phyloP scores from a whole-genome alignment of 257 asterid genomes.

The Solanum etuberosum region DNA sequence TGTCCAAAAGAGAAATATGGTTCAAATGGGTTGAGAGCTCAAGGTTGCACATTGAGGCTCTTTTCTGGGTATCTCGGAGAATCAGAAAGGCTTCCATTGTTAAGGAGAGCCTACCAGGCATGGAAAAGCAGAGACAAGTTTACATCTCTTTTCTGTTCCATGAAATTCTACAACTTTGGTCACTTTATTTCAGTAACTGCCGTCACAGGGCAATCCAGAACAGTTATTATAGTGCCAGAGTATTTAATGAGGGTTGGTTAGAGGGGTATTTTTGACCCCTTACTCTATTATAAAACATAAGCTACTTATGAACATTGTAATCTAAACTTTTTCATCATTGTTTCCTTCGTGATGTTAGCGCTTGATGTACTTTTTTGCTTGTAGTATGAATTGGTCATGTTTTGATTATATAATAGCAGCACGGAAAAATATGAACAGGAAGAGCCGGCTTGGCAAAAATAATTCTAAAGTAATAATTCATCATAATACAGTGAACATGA shows the following conservation, averaged over 20 bases:
- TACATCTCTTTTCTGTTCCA: neutral
- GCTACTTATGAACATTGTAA: neutral
- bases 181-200: neutral
- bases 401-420: neutral
- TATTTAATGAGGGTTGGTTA: neutral
- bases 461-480: neutral
- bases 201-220: neutral
- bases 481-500: neutral
- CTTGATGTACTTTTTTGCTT: neutral
- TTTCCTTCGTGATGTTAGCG: neutral
- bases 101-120: neutral
- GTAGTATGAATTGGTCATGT: neutral
- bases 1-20: neutral
- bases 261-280: neutral
- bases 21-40: neutral
- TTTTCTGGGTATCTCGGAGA: neutral
- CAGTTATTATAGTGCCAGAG: neutral
- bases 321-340: neutral
- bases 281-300: neutral
- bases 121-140: neutral
- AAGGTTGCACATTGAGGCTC: neutral
- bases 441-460: neutral
- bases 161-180: neutral
- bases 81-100: neutral
- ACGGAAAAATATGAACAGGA: neutral